Evolutionary conservation across 176 grass and related monocot genomes (phyloP).

Genomic region (Oryza glaberrima): DNA sequence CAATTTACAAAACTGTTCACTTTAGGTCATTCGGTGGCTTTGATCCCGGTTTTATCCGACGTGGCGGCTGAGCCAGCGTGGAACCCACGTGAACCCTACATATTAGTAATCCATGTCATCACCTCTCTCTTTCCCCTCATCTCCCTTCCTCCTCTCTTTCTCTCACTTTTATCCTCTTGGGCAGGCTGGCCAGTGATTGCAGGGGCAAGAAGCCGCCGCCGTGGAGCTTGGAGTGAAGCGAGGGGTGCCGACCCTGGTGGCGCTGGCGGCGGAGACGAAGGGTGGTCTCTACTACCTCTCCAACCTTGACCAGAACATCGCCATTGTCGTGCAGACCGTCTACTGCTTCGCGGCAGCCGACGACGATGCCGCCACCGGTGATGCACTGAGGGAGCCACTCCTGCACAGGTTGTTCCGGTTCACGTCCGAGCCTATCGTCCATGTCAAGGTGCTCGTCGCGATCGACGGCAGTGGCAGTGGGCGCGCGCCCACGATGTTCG

Average conservation of each 20-base stretch:
- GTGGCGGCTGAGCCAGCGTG: too few relatives aligned
- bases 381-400: slow-evolving; percentile 48
- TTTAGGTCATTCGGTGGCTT: too few relatives aligned
- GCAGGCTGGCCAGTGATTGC: neutral
- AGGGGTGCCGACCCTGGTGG: slow-evolving; percentile 51
- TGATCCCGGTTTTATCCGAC: too few relatives aligned
- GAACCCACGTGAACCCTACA: too few relatives aligned
- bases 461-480: neutral
- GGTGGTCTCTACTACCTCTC: slow-evolving; percentile 62
- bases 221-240: slow-evolving; percentile 45
- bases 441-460: slow-evolving; percentile 46
- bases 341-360: slow-evolving; percentile 62
- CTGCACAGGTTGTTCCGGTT: slow-evolving; percentile 68
- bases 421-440: slow-evolving; percentile 47
- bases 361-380: slow-evolving; percentile 9
- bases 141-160: too few relatives aligned
- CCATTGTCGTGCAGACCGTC: slow-evolving; percentile 71
- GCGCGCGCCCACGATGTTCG: slow-evolving; percentile 60
- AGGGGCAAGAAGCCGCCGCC: slow-evolving; percentile 28
- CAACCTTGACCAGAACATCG: slow-evolving; percentile 85
- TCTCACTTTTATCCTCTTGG: too few relatives aligned
- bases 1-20: too few relatives aligned
- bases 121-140: too few relatives aligned
- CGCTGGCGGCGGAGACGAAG: slow-evolving; percentile 41
- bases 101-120: too few relatives aligned